Base-by-base conservation (phyloP, 2,329 filamentous ascomycete genomes). In the Metarhizium humberi region DNA sequence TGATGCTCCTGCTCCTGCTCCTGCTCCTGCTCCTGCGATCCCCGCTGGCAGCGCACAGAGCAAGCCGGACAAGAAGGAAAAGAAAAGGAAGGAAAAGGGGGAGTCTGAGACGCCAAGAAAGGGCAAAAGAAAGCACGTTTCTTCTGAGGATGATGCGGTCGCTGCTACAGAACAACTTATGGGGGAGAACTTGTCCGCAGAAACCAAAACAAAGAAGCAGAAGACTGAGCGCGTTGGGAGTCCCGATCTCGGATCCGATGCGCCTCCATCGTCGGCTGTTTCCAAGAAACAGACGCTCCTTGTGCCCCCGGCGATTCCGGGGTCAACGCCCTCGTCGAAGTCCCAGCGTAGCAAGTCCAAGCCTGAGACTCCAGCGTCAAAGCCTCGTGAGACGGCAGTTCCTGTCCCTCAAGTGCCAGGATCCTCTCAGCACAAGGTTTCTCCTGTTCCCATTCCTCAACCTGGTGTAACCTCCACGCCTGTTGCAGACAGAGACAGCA, bases 141-240 rank as follows among this genome's bases (percentile, higher is more conserved):
- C 60, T 14, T 73, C 71, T 1, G 69, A 73, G 30, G 70, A 74
- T n/a, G 70, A 74, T 38, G 66, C 69, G 14, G 58, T 64, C 6
- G 67, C 67, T 16, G 66, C 67, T 11, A 63, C 68, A 6, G 63
- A 67, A 55, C 72, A 74, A 55, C 62, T 72, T n/a, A 59, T 60
- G 51, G 60, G 64, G 50, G 69, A 74, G 58, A 65, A 58, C 53
- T 60, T 64, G 45, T 67, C 67, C 7, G 68, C 68, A 4, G 63
- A 66, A n/a, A 68, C 71, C 58, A 77, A 76, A 64, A 66, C 73
- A 25, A 72, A 73, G 63, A 69, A 73, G 61, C 71, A 71, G 56
- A 72, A 70, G 61, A 68, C 66, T 61, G 61, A 59, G 46, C 64
- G 67, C 52, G 55, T 48, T 40, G 64, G 60, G 20, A 73, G 70